phyloP scores from a whole-genome alignment of 208 protist species.

The Endotrypanum monterogeii region DNA sequence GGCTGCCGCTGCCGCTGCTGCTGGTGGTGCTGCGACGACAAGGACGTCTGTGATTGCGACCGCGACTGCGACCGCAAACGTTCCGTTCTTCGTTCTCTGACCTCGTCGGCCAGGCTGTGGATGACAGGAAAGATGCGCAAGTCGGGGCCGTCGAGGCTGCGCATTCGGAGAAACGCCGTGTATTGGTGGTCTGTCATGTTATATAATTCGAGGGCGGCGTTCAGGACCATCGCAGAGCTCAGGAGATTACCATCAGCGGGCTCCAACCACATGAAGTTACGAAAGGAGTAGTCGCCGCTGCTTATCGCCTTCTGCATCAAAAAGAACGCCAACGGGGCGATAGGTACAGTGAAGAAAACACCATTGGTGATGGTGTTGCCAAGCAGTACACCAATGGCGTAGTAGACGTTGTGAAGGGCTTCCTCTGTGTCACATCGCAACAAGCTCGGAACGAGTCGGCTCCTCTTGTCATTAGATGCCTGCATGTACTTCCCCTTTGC shows the following conservation, averaged over 20 bases:
- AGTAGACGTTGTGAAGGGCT: slow-evolving; percentile 43
- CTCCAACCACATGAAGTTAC: slow-evolving; percentile 47
- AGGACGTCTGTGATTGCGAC: neutral
- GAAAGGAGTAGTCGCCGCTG: slow-evolving; percentile 42
- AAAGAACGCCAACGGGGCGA: slow-evolving; percentile 55
- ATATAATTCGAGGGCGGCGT: slow-evolving; percentile 43
- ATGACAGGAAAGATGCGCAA: slow-evolving; percentile 38
- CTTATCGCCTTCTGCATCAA: slow-evolving; percentile 46
- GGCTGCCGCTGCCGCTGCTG: neutral
- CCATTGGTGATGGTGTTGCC: slow-evolving; percentile 59
- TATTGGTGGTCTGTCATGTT: slow-evolving; percentile 54
- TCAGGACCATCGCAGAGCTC: slow-evolving; percentile 34
- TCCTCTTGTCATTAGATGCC: neutral
- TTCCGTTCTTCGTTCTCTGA: slow-evolving; percentile 11
- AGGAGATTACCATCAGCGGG: slow-evolving; percentile 60
- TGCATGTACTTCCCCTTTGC: neutral
- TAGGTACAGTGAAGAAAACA: slow-evolving; percentile 42
- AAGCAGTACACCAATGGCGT: slow-evolving; percentile 51
- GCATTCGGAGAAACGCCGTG: slow-evolving; percentile 31
- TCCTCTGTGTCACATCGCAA: slow-evolving; percentile 38
- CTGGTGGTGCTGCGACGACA: too few species aligned
- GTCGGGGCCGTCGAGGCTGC: slow-evolving; percentile 22
- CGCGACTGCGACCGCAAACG: neutral
- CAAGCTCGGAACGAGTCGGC: neutral
- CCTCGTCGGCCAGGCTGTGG: slow-evolving; percentile 25